A percentile compares a stretch with the other conserved stretches of the same genome.
Evolutionary conservation across 192 early-diverging fungal species (phyloP).

Genomic region (Backusella australiensis): DNA sequence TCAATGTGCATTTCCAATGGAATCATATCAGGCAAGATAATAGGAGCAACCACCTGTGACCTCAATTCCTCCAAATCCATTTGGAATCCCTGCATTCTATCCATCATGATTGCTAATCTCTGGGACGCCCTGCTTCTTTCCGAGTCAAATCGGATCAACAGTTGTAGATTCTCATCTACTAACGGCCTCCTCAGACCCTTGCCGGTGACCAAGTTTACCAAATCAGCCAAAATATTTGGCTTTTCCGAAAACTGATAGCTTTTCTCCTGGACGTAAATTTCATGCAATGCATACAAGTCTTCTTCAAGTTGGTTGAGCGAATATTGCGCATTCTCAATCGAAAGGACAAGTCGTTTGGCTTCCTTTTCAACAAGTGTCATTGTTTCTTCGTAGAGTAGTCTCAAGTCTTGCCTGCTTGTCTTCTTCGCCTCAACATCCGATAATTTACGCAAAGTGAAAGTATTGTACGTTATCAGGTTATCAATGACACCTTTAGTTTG

Average conservation of each 20-base stretch:
- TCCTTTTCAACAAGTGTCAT: constrained; percentile 39
- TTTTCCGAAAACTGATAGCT: constrained; percentile 31
- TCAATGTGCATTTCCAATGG: constrained; percentile 42
- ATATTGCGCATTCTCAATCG: constrained; percentile 25
- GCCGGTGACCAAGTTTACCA: constrained; percentile 35
- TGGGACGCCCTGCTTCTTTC: constrained; percentile 42
- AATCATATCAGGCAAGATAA: constrained; percentile 27
- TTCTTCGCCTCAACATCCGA: constrained; percentile 31
- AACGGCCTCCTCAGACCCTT: constrained; percentile 28
- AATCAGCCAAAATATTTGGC: constrained; percentile 29
- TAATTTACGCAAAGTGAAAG: constrained; percentile 36
- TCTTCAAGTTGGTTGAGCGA: constrained; percentile 40
- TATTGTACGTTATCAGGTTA: constrained; percentile 51
- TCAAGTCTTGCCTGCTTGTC: constrained; percentile 32
- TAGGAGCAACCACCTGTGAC: constrained; percentile 39
- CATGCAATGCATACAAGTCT: constrained; percentile 40
- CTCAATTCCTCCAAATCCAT: constrained; percentile 50
- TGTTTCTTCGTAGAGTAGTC: constrained; percentile 23
- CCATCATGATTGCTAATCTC: constrained; percentile 39
- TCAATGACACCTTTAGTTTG: constrained; percentile 49
- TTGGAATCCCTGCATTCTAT: constrained; percentile 48
- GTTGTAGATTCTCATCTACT: constrained; percentile 39
- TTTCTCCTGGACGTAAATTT: constrained; percentile 42
- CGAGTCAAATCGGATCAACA: constrained; percentile 36
- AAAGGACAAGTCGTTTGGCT: constrained; percentile 25